Conservation (phyloP, 1,139 yeast species). For the Dujonia santamariae region DNA sequence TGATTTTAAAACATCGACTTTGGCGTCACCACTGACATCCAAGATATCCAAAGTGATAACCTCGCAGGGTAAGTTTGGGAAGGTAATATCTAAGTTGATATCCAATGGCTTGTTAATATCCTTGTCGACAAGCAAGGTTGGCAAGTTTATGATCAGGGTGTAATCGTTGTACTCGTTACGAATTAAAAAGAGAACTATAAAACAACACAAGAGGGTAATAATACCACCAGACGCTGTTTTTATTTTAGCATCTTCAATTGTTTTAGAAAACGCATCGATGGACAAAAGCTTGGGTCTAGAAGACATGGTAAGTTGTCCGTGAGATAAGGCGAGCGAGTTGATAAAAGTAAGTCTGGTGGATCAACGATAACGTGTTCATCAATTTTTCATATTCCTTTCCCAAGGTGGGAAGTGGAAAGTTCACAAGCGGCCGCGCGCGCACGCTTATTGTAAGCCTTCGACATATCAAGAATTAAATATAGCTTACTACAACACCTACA, state of each 20-base stretch:
- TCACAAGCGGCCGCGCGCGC: no score
- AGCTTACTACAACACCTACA: no score
- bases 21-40: slow-evolving; percentile 85
- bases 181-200: slow-evolving; percentile 61
- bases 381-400: no score
- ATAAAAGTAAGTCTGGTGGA: no score
- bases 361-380: no score
- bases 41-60: slow-evolving; percentile 45
- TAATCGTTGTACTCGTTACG: slow-evolving; percentile 77
- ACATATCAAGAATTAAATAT: no score
- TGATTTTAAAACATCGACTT: slow-evolving; percentile 64
- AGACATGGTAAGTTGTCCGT: slow-evolving; percentile 25
- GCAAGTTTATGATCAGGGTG: slow-evolving; percentile 61
- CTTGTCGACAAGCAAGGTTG: slow-evolving; percentile 86
- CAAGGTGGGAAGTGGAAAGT: no score
- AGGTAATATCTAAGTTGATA: slow-evolving; percentile 75
- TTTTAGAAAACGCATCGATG: slow-evolving; percentile 88
- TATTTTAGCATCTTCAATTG: slow-evolving; percentile 89
- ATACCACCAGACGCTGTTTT: slow-evolving; percentile 88
- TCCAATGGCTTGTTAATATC: slow-evolving; percentile 75
- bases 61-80: slow-evolving; percentile 85
- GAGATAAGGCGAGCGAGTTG: no score
- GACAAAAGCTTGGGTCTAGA: slow-evolving; percentile 53
- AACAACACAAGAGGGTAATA: slow-evolving; percentile 69
- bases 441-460: no score